Base-by-base conservation (phyloP, 352 stramenopile genomes). In the Pythium phragmiticola region DNA sequence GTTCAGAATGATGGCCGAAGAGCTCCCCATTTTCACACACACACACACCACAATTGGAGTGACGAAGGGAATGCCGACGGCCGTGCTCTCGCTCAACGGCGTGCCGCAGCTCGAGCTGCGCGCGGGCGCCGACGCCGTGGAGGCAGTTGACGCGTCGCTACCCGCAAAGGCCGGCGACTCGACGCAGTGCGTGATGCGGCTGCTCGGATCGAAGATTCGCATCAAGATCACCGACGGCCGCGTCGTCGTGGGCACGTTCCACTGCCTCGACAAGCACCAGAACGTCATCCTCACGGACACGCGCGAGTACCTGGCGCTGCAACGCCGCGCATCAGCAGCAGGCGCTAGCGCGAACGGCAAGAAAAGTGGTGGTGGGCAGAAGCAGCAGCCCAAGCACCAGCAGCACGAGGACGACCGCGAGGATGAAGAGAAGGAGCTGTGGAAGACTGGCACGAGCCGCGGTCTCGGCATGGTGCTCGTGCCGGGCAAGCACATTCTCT, bases 251-350 rank as follows among this genome's bases (percentile, higher is more conserved):
- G 83, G 83, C 21, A 75, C 60, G 48, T 83, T 92, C 63, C 81
- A 92, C 72, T 90, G 83, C 69, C 85, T 92, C 63, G 83, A 92
- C 79, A 87, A 89, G 69, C 80, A 92, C 68, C 77, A 90, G 72
- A 92, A 92, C 68, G 71, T 92, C 34, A 90, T 92, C 39, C 65
- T 92, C 34, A 89, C 80, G 47, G 83, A 92, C 50, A 78, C 77
- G 52, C 71, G 76, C 52, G 83, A 89, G 68, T 92, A 77, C 59
- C 61, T 76, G 23, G 78, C 81, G 33, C 75, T 80, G 28, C 54
- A 60, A 19, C 39, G 39, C 19, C 36, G 23, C 47, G 54, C 34
- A 11, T 9, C 34, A 39, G 34, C 34, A 13, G 34, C 16, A 4
- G 47, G 7, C 28, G 51, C 34, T 11, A 33, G 45, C 37, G 52